Conservation (phyloP, 352 stramenopile genomes). For the Globisporangium nodosum region DNA sequence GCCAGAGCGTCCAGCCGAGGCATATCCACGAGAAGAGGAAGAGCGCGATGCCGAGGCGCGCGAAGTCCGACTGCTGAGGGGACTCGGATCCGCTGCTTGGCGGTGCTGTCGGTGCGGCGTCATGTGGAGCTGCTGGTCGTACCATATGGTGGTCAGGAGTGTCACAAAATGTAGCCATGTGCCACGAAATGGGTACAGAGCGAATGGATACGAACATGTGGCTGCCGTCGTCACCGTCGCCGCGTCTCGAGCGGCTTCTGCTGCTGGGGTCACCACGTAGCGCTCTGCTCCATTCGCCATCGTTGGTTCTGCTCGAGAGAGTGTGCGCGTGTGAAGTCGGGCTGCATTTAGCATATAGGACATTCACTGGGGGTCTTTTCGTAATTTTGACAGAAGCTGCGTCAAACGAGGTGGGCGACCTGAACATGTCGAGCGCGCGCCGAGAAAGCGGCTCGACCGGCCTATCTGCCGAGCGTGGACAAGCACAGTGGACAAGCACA, state of each 20-base stretch:
- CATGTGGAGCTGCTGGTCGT: slow-evolving; percentile 12
- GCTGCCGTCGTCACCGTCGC: not conserved
- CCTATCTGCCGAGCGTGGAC: no score
- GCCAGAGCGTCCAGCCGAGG: slow-evolving; percentile 13
- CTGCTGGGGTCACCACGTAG: not conserved
- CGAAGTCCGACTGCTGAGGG: slow-evolving; percentile 8
- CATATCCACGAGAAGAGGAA: slow-evolving; percentile 9
- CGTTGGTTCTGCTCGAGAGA: not conserved
- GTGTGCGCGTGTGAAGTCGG: not conserved
- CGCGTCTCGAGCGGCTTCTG: not conserved
- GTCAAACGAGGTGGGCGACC: no score
- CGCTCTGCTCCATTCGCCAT: not conserved
- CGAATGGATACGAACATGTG: not conserved
- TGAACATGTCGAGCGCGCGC: no score
- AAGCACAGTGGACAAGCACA: no score
- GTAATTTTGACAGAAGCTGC: no score
- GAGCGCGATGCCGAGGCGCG: slow-evolving; percentile 9
- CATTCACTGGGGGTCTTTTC: no score
- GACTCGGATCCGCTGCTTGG: not conserved
- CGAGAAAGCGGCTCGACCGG: no score
- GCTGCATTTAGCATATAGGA: no score
- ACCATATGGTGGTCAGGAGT: not conserved
- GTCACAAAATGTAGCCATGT: not conserved
- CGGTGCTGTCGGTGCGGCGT: slow-evolving; percentile 12
- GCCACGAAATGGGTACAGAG: not conserved